These are phyloP conservation scores for Xylariaceae sp. DNA, from an alignment of 2,329 filamentous ascomycete species.

Conservation along the genomic window DNA sequence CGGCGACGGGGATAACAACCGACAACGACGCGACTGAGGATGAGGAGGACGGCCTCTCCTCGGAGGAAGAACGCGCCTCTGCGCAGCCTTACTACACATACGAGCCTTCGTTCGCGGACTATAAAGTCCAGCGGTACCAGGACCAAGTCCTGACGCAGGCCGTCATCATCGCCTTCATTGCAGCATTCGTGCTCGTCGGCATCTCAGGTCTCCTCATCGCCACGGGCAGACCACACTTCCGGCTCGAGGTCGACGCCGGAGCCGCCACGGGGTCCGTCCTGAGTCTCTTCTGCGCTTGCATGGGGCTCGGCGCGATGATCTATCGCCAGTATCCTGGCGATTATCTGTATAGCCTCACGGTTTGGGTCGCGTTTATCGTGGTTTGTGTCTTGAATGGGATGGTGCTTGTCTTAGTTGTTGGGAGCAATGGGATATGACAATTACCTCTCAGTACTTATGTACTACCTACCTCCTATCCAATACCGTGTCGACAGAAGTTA, in stretches of 20 bases:
- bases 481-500: too few relatives aligned
- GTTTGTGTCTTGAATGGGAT: conserved; percentile 49
- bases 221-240: conserved; percentile 64
- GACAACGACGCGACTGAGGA: conserved; percentile 36
- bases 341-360: conserved; percentile 40
- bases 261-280: conserved; percentile 66
- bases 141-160: conserved; percentile 54
- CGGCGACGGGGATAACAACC: conserved; percentile 6
- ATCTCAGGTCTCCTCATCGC: conserved; percentile 62
- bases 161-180: conserved; percentile 51
- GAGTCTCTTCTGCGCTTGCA: conserved; percentile 60
- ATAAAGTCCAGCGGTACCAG: conserved; percentile 46
- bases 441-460: too few relatives aligned
- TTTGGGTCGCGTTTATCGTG: conserved; percentile 40
- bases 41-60: conserved; percentile 28
- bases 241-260: conserved; percentile 69
- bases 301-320: conserved; percentile 56
- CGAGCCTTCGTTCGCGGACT: conserved; percentile 45
- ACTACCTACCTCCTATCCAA: too few relatives aligned
- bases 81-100: conserved; percentile 36
- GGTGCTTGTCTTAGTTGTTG: conserved; percentile 48
- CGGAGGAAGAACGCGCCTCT: conserved; percentile 7
- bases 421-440: conserved; percentile 33
- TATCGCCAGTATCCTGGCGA: conserved; percentile 43
- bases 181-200: conserved; percentile 59